These are phyloP conservation scores for Trichoderma sp. DNA, from an alignment of 2,329 filamentous ascomycete genomes.

Conservation along the genomic window DNA sequence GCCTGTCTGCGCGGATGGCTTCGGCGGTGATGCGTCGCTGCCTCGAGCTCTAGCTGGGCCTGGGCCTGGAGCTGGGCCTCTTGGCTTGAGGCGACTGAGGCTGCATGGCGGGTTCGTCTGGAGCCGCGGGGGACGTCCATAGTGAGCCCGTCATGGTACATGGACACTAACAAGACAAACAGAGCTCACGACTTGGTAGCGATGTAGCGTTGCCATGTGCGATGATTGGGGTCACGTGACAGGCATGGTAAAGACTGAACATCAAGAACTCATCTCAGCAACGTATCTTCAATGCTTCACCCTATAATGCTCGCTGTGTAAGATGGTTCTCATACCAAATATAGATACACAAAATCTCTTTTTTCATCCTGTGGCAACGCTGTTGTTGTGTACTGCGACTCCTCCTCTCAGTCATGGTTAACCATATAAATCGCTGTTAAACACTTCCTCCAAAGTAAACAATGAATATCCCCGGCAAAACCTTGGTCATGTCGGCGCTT, in stretches of 20 bases:
- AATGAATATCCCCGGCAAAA: background rate
- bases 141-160: slow-evolving; percentile 9
- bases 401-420: background rate
- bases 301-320: background rate
- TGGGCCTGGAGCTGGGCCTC: slow-evolving; percentile 24
- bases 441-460: background rate
- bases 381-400: background rate
- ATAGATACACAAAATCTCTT: background rate
- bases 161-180: background rate
- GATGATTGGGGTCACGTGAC: slow-evolving; percentile 14
- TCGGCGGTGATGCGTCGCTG: slow-evolving; percentile 19
- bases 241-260: background rate
- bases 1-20: slow-evolving; percentile 23
- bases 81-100: slow-evolving; percentile 32
- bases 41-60: slow-evolving; percentile 26
- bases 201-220: background rate
- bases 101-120: slow-evolving; percentile 39
- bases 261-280: too few relatives aligned
- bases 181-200: background rate
- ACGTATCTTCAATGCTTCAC: background rate
- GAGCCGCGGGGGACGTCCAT: slow-evolving; percentile 42
- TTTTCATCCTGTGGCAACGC: background rate
- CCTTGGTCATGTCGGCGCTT: background rate
- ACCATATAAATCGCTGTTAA: background rate
- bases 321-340: background rate